Evolutionary conservation across 176 grass and related monocot genomes (phyloP).

Genomic region (Pontederia paniculata): DNA sequence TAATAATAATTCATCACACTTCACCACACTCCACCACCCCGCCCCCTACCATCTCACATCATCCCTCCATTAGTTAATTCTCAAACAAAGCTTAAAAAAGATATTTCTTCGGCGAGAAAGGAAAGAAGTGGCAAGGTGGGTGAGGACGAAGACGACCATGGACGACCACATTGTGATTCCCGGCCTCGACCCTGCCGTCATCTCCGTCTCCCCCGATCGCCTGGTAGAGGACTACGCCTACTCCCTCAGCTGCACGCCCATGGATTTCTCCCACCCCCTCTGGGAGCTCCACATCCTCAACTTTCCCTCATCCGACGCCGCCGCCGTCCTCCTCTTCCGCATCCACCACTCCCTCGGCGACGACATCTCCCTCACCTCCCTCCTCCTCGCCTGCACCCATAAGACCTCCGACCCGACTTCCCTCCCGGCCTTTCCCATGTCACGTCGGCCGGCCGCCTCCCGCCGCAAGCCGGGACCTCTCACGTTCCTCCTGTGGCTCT

Average conservation of each 20-base stretch:
- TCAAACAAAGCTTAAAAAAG: too few relatives aligned
- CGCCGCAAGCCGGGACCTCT: neutral
- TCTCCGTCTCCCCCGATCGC: slow-evolving; percentile 22
- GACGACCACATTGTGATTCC: slow-evolving; percentile 72
- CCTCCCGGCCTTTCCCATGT: slow-evolving; percentile 19
- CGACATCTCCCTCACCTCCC: too few relatives aligned
- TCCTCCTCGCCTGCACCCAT: too few relatives aligned
- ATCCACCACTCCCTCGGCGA: too few relatives aligned
- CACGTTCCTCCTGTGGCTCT: slow-evolving; percentile 31
- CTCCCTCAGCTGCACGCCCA: too few relatives aligned
- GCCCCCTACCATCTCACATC: too few relatives aligned
- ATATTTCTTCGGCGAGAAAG: slow-evolving; percentile 31
- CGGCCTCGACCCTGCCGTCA: slow-evolving; percentile 25
- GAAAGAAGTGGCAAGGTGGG: slow-evolving; percentile 35
- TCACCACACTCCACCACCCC: too few relatives aligned
- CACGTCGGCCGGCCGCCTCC: slow-evolving; percentile 22
- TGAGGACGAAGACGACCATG: too few relatives aligned
- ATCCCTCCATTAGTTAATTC: too few relatives aligned
- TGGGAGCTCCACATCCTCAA: slow-evolving; percentile 90
- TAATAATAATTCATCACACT: too few relatives aligned
- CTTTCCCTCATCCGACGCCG: slow-evolving; percentile 56
- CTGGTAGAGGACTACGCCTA: too few relatives aligned
- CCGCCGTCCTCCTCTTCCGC: too few relatives aligned
- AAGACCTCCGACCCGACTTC: slow-evolving; percentile 43
- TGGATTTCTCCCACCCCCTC: slow-evolving; percentile 47